Percentiles rank a stretch among this genome's conserved stretches.
Evolutionary conservation across 352 stramenopile species (phyloP).

Genomic region (Globisporangium cylindrosporum): DNA sequence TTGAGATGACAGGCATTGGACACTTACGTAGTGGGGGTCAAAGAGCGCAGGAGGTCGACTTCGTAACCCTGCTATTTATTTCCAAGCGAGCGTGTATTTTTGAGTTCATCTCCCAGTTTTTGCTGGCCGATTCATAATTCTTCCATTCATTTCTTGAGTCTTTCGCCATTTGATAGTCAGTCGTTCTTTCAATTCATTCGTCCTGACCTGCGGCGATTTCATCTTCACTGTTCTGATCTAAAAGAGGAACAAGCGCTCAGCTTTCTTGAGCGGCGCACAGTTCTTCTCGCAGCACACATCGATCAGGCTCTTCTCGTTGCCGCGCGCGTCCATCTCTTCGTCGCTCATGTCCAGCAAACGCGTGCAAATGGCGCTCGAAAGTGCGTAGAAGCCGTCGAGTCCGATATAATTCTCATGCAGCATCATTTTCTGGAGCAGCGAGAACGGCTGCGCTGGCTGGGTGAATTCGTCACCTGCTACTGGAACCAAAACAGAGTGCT

Average conservation of each 20-base stretch:
- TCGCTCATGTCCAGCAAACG: slow-evolving; percentile 6
- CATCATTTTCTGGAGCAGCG: slow-evolving; percentile 26
- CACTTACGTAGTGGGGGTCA: neutral
- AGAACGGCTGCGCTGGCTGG: slow-evolving; percentile 13
- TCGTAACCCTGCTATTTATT: slow-evolving; percentile 12
- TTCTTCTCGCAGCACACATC: slow-evolving; percentile 12
- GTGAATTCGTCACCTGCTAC: neutral
- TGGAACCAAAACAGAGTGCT: slow-evolving; percentile 12
- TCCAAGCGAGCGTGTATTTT: slow-evolving; percentile 7
- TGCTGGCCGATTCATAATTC: neutral
- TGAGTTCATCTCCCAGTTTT: neutral
- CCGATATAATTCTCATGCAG: slow-evolving; percentile 73
- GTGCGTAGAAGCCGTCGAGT: slow-evolving; percentile 52
- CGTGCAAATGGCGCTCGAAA: slow-evolving; percentile 40
- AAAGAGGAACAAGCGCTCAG: slow-evolving; percentile 10
- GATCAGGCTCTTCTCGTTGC: slow-evolving; percentile 6
- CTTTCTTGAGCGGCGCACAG: slow-evolving; percentile 8
- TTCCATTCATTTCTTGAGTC: slow-evolving; percentile 1
- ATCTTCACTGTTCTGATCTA: neutral
- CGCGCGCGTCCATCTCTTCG: slow-evolving; percentile 10
- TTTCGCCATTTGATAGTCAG: neutral
- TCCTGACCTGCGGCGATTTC: neutral
- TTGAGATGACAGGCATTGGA: neutral
- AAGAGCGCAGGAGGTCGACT: neutral
- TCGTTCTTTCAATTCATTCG: neutral